These are phyloP conservation scores for Xylariales sp. DNA, from an alignment of 2,329 filamentous ascomycete genomes.

Conservation along the genomic window DNA sequence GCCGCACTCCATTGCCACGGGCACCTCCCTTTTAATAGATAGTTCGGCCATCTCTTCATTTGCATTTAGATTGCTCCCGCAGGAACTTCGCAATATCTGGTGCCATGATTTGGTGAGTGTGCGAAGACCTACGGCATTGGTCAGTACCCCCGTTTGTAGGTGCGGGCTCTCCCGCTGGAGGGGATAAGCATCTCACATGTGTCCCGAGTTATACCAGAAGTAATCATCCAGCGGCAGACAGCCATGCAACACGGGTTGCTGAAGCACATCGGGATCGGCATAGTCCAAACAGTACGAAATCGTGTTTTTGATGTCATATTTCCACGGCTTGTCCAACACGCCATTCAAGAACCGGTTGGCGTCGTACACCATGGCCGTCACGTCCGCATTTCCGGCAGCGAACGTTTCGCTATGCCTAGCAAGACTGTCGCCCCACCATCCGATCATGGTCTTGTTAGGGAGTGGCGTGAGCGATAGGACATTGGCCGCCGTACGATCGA, in stretches of 20 bases:
- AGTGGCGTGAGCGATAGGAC: slow-evolving; percentile 49
- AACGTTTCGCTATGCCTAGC: slow-evolving; percentile 52
- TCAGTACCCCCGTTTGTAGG: slow-evolving; percentile 8
- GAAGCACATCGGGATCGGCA: slow-evolving; percentile 42
- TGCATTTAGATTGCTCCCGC: slow-evolving; percentile 26
- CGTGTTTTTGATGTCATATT: slow-evolving; percentile 48
- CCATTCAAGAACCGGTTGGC: slow-evolving; percentile 49
- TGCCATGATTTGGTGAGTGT: slow-evolving; percentile 38
- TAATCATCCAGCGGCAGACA: slow-evolving; percentile 48
- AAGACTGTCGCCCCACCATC: slow-evolving; percentile 54
- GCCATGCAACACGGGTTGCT: slow-evolving; percentile 43
- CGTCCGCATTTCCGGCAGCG: slow-evolving; percentile 36
- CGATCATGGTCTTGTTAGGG: slow-evolving; percentile 60
- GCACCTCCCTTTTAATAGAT: no score
- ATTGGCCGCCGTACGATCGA: slow-evolving; percentile 58
- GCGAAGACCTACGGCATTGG: slow-evolving; percentile 30
- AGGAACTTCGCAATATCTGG: slow-evolving; percentile 33
- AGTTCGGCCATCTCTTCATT: not conserved
- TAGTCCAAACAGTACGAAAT: slow-evolving; percentile 46
- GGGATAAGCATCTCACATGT: slow-evolving; percentile 40
- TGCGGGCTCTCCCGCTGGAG: not conserved
- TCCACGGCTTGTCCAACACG: slow-evolving; percentile 46
- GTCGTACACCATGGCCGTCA: slow-evolving; percentile 48
- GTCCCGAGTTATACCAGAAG: slow-evolving; percentile 50
- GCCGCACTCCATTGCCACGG: no score